Evolutionary conservation across 164 flowering plant species (phyloP).

Genomic region (Kalanchoe fedtschenkoi): DNA sequence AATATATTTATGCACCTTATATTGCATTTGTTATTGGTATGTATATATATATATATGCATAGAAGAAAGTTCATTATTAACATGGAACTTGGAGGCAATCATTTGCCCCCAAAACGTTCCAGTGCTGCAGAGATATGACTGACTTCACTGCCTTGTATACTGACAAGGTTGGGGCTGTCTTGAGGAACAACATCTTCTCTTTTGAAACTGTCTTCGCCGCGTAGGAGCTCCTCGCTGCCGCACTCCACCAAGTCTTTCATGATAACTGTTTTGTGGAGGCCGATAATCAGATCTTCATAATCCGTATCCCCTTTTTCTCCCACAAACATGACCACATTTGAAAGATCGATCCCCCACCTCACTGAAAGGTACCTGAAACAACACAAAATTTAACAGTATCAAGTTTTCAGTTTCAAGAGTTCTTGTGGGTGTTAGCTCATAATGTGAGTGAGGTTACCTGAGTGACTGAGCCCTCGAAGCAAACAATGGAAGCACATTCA

Average conservation of each 20-base stretch:
- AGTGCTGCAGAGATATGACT: conserved; percentile 37
- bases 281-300: conserved; percentile 47
- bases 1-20: too few relatives aligned
- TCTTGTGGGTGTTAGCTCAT: neutral
- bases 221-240: conserved; percentile 46
- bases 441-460: conserved; percentile 26
- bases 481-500: conserved; percentile 60
- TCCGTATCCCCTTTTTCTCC: conserved; percentile 79
- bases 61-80: too few relatives aligned
- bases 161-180: conserved; percentile 32
- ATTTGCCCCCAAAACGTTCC: conserved; percentile 24
- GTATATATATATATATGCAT: too few relatives aligned
- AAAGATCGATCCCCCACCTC: conserved; percentile 61
- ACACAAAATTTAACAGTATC: neutral
- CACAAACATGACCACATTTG: conserved; percentile 48
- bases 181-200: conserved; percentile 45
- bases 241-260: conserved; percentile 39
- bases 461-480: conserved; percentile 72
- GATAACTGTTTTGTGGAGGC: conserved; percentile 58
- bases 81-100: too few relatives aligned
- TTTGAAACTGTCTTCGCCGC: conserved; percentile 33
- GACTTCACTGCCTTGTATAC: conserved; percentile 20
- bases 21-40: too few relatives aligned
- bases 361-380: conserved; percentile 56
- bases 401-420: neutral